Evolutionary conservation across 805 yeast species (phyloP).

Genomic region (Sugiyamaella chiloensis): DNA sequence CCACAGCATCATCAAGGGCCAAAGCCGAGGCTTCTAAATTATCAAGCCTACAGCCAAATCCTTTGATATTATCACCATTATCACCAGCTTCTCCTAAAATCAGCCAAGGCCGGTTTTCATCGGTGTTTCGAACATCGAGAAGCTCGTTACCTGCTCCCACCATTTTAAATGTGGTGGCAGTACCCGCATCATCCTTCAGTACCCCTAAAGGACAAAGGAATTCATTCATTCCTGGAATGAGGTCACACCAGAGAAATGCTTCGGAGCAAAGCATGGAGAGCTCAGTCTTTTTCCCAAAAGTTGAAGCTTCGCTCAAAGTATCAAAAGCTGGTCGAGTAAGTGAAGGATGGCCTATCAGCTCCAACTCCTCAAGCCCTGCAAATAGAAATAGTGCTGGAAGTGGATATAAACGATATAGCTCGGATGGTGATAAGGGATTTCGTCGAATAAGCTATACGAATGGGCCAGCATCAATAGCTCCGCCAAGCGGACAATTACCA

Average conservation of each 20-base stretch:
- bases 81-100: too few relatives aligned
- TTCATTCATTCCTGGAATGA: not conserved
- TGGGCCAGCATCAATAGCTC: slow-evolving; percentile 8
- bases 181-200: not conserved
- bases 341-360: not conserved
- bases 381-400: not conserved
- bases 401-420: not conserved
- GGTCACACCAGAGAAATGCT: not conserved
- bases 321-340: not conserved
- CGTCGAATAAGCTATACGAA: not conserved
- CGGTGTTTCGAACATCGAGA: slow-evolving; percentile 4
- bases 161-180: not conserved
- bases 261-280: slow-evolving; percentile 4
- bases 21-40: slow-evolving; percentile 17
- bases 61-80: not conserved
- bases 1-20: slow-evolving; percentile 30
- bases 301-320: too few relatives aligned
- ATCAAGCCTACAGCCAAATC: not conserved
- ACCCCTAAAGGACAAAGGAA: not conserved
- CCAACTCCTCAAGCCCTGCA: not conserved
- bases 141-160: not conserved
- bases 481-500: slow-evolving; percentile 11
- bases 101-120: not conserved
- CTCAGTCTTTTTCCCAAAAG: slow-evolving; percentile 5
- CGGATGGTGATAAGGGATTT: not conserved